Evolutionary conservation across 805 yeast genomes (phyloP).

Genomic region (Diddensiella transvaalensis): DNA sequence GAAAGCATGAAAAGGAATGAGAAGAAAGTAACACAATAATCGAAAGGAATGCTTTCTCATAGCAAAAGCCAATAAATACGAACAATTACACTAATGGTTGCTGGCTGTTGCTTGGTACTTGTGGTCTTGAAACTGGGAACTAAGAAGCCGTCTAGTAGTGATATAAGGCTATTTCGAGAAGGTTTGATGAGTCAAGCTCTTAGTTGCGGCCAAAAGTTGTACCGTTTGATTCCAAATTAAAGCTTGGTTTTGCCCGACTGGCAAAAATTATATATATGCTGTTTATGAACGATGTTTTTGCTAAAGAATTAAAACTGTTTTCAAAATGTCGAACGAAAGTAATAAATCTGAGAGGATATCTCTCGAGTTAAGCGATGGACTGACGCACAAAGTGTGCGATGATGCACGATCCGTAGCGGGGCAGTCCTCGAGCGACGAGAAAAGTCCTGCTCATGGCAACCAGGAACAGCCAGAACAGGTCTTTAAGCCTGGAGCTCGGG

Average conservation of each 20-base stretch:
- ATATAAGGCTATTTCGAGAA: too few relatives aligned
- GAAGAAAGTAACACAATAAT: too few relatives aligned
- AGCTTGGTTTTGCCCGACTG: neutral
- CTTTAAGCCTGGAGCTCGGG: conserved; percentile 8
- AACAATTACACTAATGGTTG: too few relatives aligned
- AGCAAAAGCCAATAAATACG: too few relatives aligned
- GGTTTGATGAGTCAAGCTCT: too few relatives aligned
- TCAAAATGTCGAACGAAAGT: neutral
- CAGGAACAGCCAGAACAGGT: conserved; percentile 1
- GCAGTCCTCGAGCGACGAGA: neutral
- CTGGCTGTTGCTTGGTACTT: too few relatives aligned
- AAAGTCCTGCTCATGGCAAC: neutral
- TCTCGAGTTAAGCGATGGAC: neutral
- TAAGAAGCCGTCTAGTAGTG: too few relatives aligned
- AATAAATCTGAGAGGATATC: neutral
- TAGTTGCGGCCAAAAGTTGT: neutral
- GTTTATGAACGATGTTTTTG: neutral
- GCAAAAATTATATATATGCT: too few relatives aligned
- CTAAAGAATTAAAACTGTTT: neutral
- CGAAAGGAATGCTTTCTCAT: too few relatives aligned
- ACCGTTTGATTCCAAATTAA: neutral
- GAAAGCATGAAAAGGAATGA: too few relatives aligned
- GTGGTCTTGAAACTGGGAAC: too few relatives aligned
- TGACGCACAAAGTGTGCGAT: neutral
- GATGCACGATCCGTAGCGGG: neutral